Percentiles rank a stretch among this genome's conserved stretches.
Evolutionary conservation across 352 stramenopile species (phyloP).

Genomic region (Phytophthora melonis): DNA sequence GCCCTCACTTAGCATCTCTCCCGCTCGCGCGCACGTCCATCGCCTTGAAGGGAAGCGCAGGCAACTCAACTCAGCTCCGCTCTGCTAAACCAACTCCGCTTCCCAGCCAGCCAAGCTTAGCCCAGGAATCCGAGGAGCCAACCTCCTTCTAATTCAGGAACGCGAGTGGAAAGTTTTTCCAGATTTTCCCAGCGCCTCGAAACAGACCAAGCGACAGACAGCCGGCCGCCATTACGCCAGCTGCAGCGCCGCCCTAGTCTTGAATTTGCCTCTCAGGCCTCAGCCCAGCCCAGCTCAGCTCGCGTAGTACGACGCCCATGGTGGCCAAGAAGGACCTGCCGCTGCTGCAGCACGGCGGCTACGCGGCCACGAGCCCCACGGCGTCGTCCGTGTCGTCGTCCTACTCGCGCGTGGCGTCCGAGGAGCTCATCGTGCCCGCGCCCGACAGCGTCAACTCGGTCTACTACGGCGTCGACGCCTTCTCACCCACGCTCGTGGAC

Average conservation of each 20-base stretch:
- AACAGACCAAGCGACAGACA: conserved; percentile 24
- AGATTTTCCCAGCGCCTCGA: conserved; percentile 22
- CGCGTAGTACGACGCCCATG: conserved; percentile 18
- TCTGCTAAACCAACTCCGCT: too few relatives aligned
- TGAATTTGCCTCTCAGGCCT: conserved; percentile 27
- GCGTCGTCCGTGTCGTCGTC: conserved; percentile 63
- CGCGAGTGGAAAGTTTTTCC: conserved; percentile 27
- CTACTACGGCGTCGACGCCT: conserved; percentile 88
- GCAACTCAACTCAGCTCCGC: neutral
- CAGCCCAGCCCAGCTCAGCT: too few relatives aligned
- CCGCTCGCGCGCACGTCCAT: conserved; percentile 5
- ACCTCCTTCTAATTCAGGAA: conserved; percentile 27
- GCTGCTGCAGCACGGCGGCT: conserved; percentile 59
- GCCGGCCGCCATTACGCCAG: conserved; percentile 4
- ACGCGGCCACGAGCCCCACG: conserved; percentile 45
- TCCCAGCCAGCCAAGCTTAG: neutral
- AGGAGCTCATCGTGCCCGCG: conserved; percentile 83
- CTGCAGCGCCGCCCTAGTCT: conserved; percentile 11
- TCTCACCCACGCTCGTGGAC: conserved; percentile 87
- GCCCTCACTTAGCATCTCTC: conserved; percentile 19
- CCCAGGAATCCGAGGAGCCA: neutral
- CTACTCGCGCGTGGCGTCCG: conserved; percentile 71
- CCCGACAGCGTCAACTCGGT: conserved; percentile 82
- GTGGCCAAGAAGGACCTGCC: conserved; percentile 61
- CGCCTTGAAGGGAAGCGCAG: neutral